Evolutionary conservation across 1,284 basidiomycete species (phyloP).

Genomic region (Cryptococcus hybrid): DNA sequence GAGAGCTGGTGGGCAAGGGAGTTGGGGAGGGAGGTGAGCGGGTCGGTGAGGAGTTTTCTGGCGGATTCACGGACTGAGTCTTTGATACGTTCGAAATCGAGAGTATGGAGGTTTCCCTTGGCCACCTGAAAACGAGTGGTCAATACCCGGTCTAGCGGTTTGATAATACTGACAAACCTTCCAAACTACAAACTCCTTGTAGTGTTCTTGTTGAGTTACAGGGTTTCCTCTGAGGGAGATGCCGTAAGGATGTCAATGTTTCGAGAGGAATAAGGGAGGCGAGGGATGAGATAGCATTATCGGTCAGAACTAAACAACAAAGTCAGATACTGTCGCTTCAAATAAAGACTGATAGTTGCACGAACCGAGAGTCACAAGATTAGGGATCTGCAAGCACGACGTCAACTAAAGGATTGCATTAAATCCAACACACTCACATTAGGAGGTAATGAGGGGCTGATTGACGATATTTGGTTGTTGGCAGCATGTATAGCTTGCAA

Average conservation of each 20-base stretch:
- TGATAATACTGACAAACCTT: conserved; percentile 57
- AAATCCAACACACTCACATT: conserved; percentile 34
- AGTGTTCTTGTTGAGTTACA: conserved; percentile 89
- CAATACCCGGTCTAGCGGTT: neutral
- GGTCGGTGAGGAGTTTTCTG: conserved; percentile 70
- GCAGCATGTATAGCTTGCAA: conserved; percentile 82
- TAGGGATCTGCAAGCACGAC: conserved; percentile 39
- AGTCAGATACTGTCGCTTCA: conserved; percentile 3
- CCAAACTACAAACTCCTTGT: conserved; percentile 78
- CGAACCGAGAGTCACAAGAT: conserved; percentile 48
- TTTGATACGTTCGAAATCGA: conserved; percentile 95
- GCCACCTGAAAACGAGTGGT: conserved; percentile 25
- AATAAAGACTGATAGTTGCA: neutral
- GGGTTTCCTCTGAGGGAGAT: conserved; percentile 86
- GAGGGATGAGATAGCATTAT: conserved; percentile 66
- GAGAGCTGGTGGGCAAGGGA: conserved; percentile 75
- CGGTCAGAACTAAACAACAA: conserved; percentile 33
- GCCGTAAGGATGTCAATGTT: conserved; percentile 73
- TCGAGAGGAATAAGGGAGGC: conserved; percentile 78
- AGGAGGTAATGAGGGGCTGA: conserved; percentile 57
- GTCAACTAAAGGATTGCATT: conserved; percentile 2
- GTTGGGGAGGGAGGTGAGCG: conserved; percentile 67
- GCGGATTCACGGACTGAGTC: conserved; percentile 81
- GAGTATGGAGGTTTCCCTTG: conserved; percentile 68
- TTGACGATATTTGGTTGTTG: conserved; percentile 86